Evolutionary conservation across 2,329 filamentous ascomycete genomes (phyloP).

Genomic region (Balansia obtecta): DNA sequence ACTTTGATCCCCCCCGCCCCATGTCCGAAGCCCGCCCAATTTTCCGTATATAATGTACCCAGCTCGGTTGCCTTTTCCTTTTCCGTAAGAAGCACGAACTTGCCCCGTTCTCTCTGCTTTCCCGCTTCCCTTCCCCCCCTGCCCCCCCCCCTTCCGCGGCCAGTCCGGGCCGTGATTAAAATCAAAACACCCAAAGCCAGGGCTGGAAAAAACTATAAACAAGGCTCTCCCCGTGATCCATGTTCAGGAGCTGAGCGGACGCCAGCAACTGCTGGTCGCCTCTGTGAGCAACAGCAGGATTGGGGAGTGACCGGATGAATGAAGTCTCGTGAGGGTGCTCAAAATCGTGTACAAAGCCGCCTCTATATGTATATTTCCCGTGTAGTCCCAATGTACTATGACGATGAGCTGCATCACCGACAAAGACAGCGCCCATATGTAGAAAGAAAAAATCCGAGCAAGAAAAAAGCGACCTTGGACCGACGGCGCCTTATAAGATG

Average conservation of each 20-base stretch:
- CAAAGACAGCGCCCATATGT: neutral
- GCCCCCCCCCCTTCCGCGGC: neutral
- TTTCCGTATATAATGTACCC: neutral
- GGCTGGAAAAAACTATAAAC: neutral
- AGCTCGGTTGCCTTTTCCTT: neutral
- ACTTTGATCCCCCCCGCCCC: neutral
- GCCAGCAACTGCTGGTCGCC: neutral
- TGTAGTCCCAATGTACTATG: neutral
- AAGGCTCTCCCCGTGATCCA: neutral
- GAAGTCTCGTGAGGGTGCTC: constrained; percentile 3
- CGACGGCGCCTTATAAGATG: neutral
- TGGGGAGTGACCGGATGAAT: neutral
- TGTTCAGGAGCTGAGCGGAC: neutral
- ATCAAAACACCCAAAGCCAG: neutral
- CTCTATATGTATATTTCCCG: neutral
- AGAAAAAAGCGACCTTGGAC: neutral
- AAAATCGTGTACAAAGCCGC: constrained; percentile 3
- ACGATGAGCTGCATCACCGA: neutral
- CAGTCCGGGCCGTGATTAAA: neutral
- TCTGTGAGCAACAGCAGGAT: neutral
- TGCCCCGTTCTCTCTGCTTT: neutral
- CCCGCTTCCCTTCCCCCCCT: neutral
- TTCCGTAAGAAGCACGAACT: neutral
- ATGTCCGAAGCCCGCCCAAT: neutral
- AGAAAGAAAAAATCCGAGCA: neutral